Conservation (phyloP, 1,284 basidiomycete genomes). For the Pseudozyma sp. region DNA sequence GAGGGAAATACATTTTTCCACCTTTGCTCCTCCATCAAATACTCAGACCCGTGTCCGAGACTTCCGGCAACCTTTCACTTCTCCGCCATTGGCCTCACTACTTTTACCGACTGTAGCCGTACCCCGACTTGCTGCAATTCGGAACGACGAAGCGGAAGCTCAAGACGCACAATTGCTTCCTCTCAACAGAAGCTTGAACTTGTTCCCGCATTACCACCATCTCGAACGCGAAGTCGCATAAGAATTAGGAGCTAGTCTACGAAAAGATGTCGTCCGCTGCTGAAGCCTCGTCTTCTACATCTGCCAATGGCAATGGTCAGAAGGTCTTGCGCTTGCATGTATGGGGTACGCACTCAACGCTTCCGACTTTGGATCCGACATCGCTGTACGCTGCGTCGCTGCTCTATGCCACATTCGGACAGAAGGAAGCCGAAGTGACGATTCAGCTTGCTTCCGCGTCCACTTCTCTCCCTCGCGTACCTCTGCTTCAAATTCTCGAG, state of each 20-base stretch:
- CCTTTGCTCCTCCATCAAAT: background rate
- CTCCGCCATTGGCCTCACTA: background rate
- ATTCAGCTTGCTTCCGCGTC: conserved; percentile 41
- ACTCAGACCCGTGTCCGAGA: background rate
- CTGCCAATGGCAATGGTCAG: background rate
- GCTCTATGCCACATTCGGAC: conserved; percentile 37
- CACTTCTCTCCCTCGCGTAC: conserved; percentile 44
- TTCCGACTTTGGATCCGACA: conserved; percentile 56
- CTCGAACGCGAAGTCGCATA: too few species aligned
- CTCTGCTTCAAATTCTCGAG: conserved; percentile 41
- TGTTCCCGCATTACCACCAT: too few species aligned
- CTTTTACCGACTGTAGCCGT: background rate
- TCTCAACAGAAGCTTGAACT: too few species aligned
- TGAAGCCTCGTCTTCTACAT: conserved; percentile 3
- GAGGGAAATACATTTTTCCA: conserved; percentile 26
- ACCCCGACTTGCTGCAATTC: background rate
- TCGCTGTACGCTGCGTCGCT: conserved; percentile 56
- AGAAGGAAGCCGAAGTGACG: background rate
- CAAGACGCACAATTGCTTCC: background rate
- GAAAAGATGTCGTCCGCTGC: conserved; percentile 8
- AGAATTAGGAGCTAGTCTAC: background rate
- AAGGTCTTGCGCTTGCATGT: conserved; percentile 34
- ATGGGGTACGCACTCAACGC: conserved; percentile 29
- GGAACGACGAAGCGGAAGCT: background rate
- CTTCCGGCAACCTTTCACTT: background rate